Evolutionary conservation across 2,329 filamentous ascomycete species (phyloP).

Genomic region (Diaporthe humulicola): DNA sequence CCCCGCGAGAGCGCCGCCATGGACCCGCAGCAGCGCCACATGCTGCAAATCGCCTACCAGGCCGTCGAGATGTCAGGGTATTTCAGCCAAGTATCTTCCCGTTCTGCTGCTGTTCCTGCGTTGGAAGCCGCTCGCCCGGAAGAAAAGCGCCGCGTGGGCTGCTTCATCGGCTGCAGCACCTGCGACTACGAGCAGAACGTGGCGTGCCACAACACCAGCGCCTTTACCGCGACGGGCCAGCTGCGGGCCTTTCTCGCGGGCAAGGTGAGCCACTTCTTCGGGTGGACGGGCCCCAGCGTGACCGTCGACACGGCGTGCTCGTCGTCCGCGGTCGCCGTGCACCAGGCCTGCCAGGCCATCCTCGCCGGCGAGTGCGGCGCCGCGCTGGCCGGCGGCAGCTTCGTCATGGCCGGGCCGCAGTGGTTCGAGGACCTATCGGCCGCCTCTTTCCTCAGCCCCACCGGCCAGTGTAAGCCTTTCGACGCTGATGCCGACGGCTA

Average conservation of each 20-base stretch:
- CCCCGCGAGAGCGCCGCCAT: constrained; percentile 51
- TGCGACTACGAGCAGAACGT: constrained; percentile 57
- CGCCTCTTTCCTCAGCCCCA: constrained; percentile 50
- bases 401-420: constrained; percentile 47
- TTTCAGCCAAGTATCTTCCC: constrained; percentile 4
- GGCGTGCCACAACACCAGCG: constrained; percentile 50
- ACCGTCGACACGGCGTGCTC: constrained; percentile 54
- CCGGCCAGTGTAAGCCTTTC: constrained; percentile 51
- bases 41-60: constrained; percentile 57
- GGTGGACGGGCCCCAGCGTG: constrained; percentile 50
- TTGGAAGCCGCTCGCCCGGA: background rate
- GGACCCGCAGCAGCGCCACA: constrained; percentile 55
- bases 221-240: constrained; percentile 51
- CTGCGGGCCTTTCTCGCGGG: constrained; percentile 46
- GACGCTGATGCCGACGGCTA: constrained; percentile 59
- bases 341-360: constrained; percentile 50
- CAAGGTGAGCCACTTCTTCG: constrained; percentile 51
- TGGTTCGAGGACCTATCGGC: constrained; percentile 43
- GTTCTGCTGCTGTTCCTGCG: no score
- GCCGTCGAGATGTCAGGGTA: constrained; percentile 48
- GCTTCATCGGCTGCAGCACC: constrained; percentile 51
- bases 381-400: constrained; percentile 50
- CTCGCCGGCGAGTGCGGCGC: constrained; percentile 46
- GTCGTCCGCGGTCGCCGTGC: constrained; percentile 52
- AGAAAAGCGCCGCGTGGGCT: constrained; percentile 47